phyloP scores from a whole-genome alignment of 1,139 yeast species.

The Sugiyamaella pinicola region DNA sequence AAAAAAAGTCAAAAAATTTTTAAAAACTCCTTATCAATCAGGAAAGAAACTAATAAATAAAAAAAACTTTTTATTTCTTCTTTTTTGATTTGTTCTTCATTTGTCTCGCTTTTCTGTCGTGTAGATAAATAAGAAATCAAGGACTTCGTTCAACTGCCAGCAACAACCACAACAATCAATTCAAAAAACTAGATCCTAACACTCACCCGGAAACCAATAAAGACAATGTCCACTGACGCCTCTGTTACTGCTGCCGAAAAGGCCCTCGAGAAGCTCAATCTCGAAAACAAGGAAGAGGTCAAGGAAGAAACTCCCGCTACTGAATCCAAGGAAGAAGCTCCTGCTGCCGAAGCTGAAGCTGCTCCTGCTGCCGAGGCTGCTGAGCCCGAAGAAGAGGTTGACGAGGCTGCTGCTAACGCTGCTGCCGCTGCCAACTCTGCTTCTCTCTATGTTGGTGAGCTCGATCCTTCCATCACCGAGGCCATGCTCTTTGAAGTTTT shows the following conservation, averaged over 20 bases:
- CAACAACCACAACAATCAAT: neutral
- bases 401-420: slow-evolving; percentile 38
- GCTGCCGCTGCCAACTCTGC: slow-evolving; percentile 60
- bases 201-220: neutral
- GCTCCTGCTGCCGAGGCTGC: slow-evolving; percentile 29
- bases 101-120: slow-evolving; percentile 1
- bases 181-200: neutral
- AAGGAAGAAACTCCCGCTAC: slow-evolving; percentile 22
- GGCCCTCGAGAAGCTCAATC: slow-evolving; percentile 44
- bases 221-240: slow-evolving; percentile 43
- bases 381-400: slow-evolving; percentile 29
- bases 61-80: slow-evolving; percentile 1
- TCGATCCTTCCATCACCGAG: slow-evolving; percentile 90
- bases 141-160: slow-evolving; percentile 6
- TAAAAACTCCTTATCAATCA: slow-evolving; percentile 18
- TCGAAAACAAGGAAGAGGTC: slow-evolving; percentile 34
- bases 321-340: slow-evolving; percentile 21
- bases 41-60: slow-evolving; percentile 1
- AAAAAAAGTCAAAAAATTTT: slow-evolving; percentile 28
- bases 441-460: slow-evolving; percentile 96
- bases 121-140: slow-evolving; percentile 10
- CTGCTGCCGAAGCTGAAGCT: slow-evolving; percentile 28
- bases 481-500: slow-evolving; percentile 93
- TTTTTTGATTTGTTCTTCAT: slow-evolving; percentile 5
- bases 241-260: slow-evolving; percentile 46